Conservation (phyloP, 1,284 basidiomycete species). For the Cutaneotrichosporon dermatis region DNA sequence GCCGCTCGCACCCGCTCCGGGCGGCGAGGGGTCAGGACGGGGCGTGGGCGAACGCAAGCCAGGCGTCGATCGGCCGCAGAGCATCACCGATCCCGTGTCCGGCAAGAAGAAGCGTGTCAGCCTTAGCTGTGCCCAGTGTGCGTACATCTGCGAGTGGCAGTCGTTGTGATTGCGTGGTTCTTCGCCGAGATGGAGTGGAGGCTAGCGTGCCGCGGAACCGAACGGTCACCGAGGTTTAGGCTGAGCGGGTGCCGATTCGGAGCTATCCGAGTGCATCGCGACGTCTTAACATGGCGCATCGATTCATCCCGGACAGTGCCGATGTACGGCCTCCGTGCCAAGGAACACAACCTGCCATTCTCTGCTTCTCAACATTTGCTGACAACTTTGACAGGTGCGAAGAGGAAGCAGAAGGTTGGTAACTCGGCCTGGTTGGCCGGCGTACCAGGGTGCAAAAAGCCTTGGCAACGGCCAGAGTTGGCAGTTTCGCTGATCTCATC, state of each 20-base stretch:
- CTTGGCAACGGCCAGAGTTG: too few relatives aligned
- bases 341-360: too few relatives aligned
- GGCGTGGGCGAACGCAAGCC: slow-evolving; percentile 20
- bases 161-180: not conserved
- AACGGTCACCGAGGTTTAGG: too few relatives aligned
- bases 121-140: slow-evolving; percentile 49
- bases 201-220: too few relatives aligned
- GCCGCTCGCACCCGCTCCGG: slow-evolving; percentile 12
- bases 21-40: slow-evolving; percentile 1
- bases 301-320: too few relatives aligned
- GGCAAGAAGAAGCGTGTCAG: slow-evolving; percentile 49
- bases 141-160: slow-evolving; percentile 17
- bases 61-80: slow-evolving; percentile 10
- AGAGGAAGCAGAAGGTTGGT: slow-evolving; percentile 46
- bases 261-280: too few relatives aligned
- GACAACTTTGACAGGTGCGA: slow-evolving; percentile 34
- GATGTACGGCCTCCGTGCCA: too few relatives aligned
- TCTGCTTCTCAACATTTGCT: not conserved
- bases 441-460: not conserved
- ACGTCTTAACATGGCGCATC: too few relatives aligned
- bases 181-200: too few relatives aligned
- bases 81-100: slow-evolving; percentile 20
- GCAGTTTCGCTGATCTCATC: too few relatives aligned
- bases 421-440: not conserved
- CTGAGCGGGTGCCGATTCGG: too few relatives aligned